Percentiles rank a stretch among this genome's conserved stretches.
phyloP scores from a whole-genome alignment of 208 protist species.

The Wallacemonas collosoma region DNA sequence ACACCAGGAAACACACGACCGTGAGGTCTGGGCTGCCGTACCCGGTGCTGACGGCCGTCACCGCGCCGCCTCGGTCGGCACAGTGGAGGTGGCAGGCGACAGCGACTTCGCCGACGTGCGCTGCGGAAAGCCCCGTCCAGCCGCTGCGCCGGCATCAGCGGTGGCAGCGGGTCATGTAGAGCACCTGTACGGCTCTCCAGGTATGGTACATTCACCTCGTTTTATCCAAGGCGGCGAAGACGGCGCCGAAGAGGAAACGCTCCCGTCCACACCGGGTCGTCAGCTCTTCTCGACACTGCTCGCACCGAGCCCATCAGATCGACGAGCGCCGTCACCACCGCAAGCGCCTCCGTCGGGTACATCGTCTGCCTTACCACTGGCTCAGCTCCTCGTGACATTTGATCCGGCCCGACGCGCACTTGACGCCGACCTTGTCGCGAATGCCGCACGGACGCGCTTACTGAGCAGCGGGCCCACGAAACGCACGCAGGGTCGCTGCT shows the following conservation, averaged over 20 bases:
- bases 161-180: background rate
- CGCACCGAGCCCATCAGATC: background rate
- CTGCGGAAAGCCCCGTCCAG: background rate
- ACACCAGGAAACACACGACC: background rate
- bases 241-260: background rate
- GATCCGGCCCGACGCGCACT: slow-evolving; percentile 10
- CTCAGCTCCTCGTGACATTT: slow-evolving; percentile 29
- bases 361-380: background rate
- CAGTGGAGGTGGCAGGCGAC: background rate
- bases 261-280: background rate
- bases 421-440: slow-evolving; percentile 31
- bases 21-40: background rate
- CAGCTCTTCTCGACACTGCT: slow-evolving; percentile 6
- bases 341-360: background rate
- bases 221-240: too few relatives aligned
- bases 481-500: slow-evolving; percentile 19
- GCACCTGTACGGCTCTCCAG: slow-evolving; percentile 1
- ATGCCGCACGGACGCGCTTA: slow-evolving; percentile 22
- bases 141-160: background rate
- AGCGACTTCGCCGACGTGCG: slow-evolving; percentile 9
- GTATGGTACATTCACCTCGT: background rate
- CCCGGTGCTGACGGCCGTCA: too few relatives aligned
- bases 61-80: background rate
- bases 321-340: too few relatives aligned
- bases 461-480: slow-evolving; percentile 22